Evolutionary conservation across 2,329 filamentous ascomycete genomes (phyloP).

Genomic region (Sclerotinia borealis): DNA sequence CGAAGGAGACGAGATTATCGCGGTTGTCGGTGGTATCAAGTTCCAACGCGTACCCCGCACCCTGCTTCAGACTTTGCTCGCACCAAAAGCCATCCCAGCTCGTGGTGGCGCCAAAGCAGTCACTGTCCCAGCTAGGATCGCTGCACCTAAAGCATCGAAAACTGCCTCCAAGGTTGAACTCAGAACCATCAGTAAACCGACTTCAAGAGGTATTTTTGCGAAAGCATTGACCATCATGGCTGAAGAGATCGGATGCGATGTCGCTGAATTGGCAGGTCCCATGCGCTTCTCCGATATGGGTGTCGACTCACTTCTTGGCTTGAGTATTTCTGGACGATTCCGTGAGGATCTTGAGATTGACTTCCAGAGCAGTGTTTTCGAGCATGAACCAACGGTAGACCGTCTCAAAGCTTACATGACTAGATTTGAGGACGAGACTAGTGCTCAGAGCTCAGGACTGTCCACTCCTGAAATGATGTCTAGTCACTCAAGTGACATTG

Average conservation of each 20-base stretch:
- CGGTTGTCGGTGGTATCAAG: conserved; percentile 30
- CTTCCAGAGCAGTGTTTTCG: conserved; percentile 45
- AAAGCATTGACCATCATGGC: conserved; percentile 49
- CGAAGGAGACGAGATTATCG: conserved; percentile 33
- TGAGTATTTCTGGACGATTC: conserved; percentile 50
- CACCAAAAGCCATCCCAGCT: conserved; percentile 6
- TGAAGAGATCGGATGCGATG: conserved; percentile 48
- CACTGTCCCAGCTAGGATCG: not conserved
- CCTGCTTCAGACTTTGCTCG: conserved; percentile 11
- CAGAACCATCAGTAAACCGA: conserved; percentile 26
- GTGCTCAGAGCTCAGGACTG: conserved; percentile 1
- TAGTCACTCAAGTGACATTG: not conserved
- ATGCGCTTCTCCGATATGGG: conserved; percentile 51
- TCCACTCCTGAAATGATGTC: conserved; percentile 8
- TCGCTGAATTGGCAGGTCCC: conserved; percentile 49
- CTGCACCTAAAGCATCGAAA: not conserved
- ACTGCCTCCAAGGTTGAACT: not conserved
- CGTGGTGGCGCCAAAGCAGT: not conserved
- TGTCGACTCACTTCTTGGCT: conserved; percentile 53
- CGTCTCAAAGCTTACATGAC: conserved; percentile 13
- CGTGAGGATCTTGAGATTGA: conserved; percentile 50
- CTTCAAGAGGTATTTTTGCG: conserved; percentile 12
- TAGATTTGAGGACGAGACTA: conserved; percentile 1
- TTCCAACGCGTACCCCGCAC: conserved; percentile 12
- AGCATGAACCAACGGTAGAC: conserved; percentile 15